phyloP scores from a whole-genome alignment of 345 rosid genomes.

The Salix dunnii region DNA sequence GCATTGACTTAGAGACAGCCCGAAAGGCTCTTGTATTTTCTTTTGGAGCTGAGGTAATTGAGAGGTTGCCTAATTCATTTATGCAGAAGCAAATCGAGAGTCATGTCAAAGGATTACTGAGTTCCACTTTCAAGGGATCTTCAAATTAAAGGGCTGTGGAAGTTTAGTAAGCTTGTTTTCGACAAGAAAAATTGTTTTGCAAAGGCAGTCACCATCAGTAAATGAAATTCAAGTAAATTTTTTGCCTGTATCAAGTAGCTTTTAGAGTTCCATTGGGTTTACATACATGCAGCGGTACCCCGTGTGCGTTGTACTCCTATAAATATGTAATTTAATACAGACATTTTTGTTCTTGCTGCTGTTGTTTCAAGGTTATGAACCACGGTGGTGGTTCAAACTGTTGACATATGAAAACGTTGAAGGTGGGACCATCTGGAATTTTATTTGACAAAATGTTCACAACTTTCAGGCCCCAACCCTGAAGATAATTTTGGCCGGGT shows the following conservation, averaged over 20 bases:
- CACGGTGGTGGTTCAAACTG: not conserved
- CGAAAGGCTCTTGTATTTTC: conserved; percentile 80
- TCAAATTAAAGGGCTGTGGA: not conserved
- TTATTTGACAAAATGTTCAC: not conserved
- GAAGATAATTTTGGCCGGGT: not conserved
- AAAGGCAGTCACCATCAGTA: not conserved
- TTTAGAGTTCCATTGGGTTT: not conserved
- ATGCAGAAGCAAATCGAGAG: conserved; percentile 49
- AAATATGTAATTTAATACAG: not conserved
- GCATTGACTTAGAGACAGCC: conserved; percentile 67
- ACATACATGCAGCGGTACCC: not conserved
- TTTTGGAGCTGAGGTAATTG: conserved; percentile 75
- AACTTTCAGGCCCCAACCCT: not conserved
- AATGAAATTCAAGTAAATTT: not conserved
- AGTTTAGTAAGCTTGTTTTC: not conserved
- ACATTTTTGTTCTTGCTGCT: not conserved
- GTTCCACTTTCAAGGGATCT: conserved; percentile 18
- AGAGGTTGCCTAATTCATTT: conserved; percentile 42
- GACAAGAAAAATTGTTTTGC: not conserved
- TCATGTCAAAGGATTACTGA: conserved; percentile 56
- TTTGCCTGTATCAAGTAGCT: not conserved
- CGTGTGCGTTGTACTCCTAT: not conserved
- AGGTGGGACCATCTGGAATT: not conserved
- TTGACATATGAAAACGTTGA: not conserved
- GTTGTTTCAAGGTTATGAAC: not conserved